Evolutionary conservation across 2,329 filamentous ascomycete species (phyloP).

Genomic region (Fusarium aywerte): DNA sequence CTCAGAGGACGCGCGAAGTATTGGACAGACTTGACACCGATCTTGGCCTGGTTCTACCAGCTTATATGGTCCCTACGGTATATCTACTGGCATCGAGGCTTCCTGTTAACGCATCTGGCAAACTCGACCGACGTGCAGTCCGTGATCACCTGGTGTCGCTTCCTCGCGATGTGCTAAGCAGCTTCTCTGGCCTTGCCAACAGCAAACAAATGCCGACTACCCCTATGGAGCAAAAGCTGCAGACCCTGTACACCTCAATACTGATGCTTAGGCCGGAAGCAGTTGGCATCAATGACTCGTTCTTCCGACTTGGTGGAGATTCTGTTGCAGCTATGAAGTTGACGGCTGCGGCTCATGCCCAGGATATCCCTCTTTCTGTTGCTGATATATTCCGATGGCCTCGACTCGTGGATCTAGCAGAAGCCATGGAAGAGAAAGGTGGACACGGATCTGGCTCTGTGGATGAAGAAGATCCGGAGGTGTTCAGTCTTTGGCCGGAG

Average conservation of each 20-base stretch:
- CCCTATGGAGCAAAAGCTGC: neutral
- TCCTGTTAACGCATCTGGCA: constrained; percentile 2
- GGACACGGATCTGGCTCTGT: neutral
- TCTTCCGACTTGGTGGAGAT: constrained; percentile 1
- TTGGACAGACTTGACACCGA: neutral
- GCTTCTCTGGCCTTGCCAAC: neutral
- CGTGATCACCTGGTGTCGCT: neutral
- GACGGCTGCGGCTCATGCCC: neutral
- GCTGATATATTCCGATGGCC: constrained; percentile 2
- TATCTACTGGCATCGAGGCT: neutral
- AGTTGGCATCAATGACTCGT: constrained; percentile 4
- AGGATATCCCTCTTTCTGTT: constrained; percentile 3
- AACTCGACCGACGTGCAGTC: neutral
- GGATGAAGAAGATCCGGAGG: neutral
- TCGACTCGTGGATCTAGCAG: constrained; percentile 1
- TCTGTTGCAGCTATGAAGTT: constrained; percentile 1
- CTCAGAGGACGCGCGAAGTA: neutral
- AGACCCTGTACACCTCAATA: neutral
- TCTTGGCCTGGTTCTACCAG: neutral
- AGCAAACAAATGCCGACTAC: neutral
- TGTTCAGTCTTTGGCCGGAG: neutral
- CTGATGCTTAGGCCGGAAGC: neutral
- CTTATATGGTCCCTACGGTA: constrained; percentile 3
- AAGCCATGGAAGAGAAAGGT: neutral
- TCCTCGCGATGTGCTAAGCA: neutral